Base-by-base conservation (phyloP, 805 yeast genomes). In the Lachancea kluyveri region DNA sequence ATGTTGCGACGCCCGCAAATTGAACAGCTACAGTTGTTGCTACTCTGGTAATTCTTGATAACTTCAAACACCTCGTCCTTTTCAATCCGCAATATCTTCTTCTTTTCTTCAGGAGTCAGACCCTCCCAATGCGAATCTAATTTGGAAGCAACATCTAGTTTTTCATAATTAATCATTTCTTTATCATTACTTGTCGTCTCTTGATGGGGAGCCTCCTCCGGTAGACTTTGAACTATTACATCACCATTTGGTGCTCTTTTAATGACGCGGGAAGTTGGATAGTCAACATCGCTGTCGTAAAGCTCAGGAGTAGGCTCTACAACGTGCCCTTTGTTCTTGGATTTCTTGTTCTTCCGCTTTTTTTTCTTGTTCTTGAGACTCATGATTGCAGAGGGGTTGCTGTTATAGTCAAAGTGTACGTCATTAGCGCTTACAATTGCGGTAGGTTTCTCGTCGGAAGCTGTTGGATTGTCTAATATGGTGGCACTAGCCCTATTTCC, bases 161-260 rank as follows among this genome's bases (percentile, higher is more conserved):
- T 35, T 15, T 30, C 29, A 23, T 15, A 9, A 8, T 20, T 22
- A n/a, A 8, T 10, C n/a, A 19, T 26, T n/a, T 16, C 19, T 8
- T 23, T 24, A 5, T 16, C 23, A 9, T 21, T 21, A 11, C 14
- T 26, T 4, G 26, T 35, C 7, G 8, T 25, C 13, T 6, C 17
- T 24, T 15, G n/a, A n/a, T n/a, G n/a, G n/a, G n/a, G n/a, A n/a
- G n/a, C n/a, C 40, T 36, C 50, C 17, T 36, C 49, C 24, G 40
- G 46, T 30, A 57, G 43, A 20, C 59, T 52, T 45, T 81, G 80
- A 15, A 84, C 86, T 29, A 82, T 71, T 4, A 83, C 81, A 43
- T 80, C 84, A 6, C 94, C 94, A 51, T 82, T 79, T 4, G 78
- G 70, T 3, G 73, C 81, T 43, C 78, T 77, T 43, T 74, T 79